phyloP scores from a whole-genome alignment of 176 grass and related monocot genomes.

The Triticum timopheevii region DNA sequence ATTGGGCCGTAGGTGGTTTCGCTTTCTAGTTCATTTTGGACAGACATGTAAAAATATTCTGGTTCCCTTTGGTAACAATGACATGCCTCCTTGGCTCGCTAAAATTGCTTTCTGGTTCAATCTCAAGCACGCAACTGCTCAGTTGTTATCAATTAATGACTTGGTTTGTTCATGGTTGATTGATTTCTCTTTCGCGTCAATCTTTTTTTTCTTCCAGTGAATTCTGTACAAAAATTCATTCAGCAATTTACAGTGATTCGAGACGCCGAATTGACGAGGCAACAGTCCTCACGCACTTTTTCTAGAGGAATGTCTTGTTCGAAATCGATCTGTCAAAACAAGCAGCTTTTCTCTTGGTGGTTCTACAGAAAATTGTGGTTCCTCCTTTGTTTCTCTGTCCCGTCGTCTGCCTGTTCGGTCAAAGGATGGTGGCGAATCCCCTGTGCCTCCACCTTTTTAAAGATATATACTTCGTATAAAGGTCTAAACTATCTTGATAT shows the following conservation, averaged over 20 bases:
- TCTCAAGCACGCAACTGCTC: conserved; percentile 13
- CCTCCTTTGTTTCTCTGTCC: background rate
- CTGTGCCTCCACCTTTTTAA: background rate
- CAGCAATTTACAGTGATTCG: background rate
- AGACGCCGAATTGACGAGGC: background rate
- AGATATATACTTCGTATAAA: background rate
- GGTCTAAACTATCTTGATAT: background rate
- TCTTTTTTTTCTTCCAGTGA: background rate
- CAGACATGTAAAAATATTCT: background rate
- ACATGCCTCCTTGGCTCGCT: background rate
- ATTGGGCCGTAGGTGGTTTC: background rate
- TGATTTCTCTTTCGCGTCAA: no score
- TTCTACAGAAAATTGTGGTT: background rate
- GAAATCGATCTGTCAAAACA: background rate
- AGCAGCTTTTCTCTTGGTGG: background rate
- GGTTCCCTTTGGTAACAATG: conserved; percentile 16
- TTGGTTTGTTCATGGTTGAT: background rate
- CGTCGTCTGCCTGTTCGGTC: conserved; percentile 10
- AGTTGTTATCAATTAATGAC: background rate
- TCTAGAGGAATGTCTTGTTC: conserved; percentile 7
- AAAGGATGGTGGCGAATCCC: conserved; percentile 11
- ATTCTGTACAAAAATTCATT: background rate
- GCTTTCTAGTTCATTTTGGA: conserved; percentile 21
- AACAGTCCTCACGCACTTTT: background rate
- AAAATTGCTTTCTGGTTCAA: background rate